phyloP scores from a whole-genome alignment of 2,329 filamentous ascomycete genomes.

The Colletotrichum cereale region DNA sequence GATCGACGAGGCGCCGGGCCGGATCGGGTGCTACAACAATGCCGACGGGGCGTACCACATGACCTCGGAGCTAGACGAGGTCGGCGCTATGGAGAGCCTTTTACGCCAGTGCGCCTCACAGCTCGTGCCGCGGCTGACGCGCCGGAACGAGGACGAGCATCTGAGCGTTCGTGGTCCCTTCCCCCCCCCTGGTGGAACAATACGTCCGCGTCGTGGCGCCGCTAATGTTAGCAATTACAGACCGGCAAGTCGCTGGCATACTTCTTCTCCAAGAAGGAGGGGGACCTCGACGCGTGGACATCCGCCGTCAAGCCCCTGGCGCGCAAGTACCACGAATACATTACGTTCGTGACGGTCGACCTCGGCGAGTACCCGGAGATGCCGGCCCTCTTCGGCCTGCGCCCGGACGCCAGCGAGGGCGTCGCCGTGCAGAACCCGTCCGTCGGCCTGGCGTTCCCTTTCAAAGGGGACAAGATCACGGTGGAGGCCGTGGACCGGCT shows the following conservation, averaged over 20 bases:
- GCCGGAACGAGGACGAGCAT: constrained; percentile 57
- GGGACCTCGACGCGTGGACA: constrained; percentile 52
- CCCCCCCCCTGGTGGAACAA: not conserved
- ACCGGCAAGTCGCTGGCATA: constrained; percentile 54
- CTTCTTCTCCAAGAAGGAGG: constrained; percentile 45
- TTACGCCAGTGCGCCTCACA: constrained; percentile 54
- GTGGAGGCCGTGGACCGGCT: constrained; percentile 56
- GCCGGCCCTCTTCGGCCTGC: constrained; percentile 54
- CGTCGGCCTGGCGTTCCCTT: constrained; percentile 58
- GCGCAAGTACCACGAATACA: constrained; percentile 60
- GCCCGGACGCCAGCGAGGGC: constrained; percentile 45
- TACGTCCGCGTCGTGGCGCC: not conserved
- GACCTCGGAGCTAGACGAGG: constrained; percentile 48
- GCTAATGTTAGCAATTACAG: constrained; percentile 42
- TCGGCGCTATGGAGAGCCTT: constrained; percentile 52
- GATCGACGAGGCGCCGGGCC: constrained; percentile 37
- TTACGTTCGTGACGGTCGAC: constrained; percentile 63
- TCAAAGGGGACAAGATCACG: constrained; percentile 46
- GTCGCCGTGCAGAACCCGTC: constrained; percentile 60
- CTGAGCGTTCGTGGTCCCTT: not conserved
- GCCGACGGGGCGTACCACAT: constrained; percentile 51
- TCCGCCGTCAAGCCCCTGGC: constrained; percentile 52
- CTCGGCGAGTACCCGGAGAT: constrained; percentile 60
- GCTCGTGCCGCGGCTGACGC: constrained; percentile 58
- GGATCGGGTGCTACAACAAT: constrained; percentile 57